Evolutionary conservation across 148 eudicot species (phyloP), one percentile per base, ranked within the genome.

Genomic region (Cornus controversa): DNA sequence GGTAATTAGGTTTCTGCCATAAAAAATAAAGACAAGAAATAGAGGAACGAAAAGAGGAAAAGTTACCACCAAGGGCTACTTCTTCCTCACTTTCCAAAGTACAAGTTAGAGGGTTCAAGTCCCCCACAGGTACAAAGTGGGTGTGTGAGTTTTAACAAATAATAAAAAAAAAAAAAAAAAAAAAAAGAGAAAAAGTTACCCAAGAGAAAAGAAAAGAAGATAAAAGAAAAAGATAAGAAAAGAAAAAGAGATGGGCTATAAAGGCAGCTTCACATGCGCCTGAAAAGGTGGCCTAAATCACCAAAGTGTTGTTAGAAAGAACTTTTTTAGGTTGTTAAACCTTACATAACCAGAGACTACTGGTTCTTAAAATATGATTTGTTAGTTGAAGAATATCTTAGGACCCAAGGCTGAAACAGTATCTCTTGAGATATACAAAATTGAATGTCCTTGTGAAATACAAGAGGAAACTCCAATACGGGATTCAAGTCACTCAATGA

Each of bases 241-340:
- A 71, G 60, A 60, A 71, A 63, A 62, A 63, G 69, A 71, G 34
- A 78, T 40, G 70, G 23, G 60, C 53, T 28, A 40, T 65, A 71
- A 66, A 65, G 50, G 76, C 64, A 78, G 62, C 81, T 40, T 71
- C 76, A 78, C 75, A 78, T 72, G 76, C 64, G 27, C 58, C 40
- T 28, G 28, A 71, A 78, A 60, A 60, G 45, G 70, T 72, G 66
- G 26, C 72, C 60, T 37, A 71, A 34, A 36, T 71, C 72, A 64
- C 45, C 53, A 18, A 72, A 66, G 66, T 72, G 47, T 25, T 26
- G 22, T 34, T 31, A 40, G 45, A 50, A 27, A 66, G n/a, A 16
- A 15, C 28, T 29, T 75, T 70, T 71, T 78, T 78, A 29, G 37
- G 67, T 10, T 58, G 58, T 13, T 50, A 16, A 5, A 16, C 57